Conservation (phyloP, 148 eudicot genomes). For the Rhododendron williamsianum region DNA sequence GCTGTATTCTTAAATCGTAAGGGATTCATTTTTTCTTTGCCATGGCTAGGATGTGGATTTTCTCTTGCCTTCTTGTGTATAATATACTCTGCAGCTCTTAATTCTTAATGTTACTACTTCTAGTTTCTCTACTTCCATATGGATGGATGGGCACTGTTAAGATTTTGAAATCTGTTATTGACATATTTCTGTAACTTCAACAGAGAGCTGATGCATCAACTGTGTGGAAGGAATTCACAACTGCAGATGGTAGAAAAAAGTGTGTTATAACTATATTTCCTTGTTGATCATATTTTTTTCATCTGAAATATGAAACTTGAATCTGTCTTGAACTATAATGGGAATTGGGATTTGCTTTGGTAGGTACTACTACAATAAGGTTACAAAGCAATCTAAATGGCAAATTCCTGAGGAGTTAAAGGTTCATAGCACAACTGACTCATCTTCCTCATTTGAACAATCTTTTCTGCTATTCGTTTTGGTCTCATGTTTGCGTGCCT, state of each 20-base stretch:
- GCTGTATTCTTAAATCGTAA: neutral
- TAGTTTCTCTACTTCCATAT: slow-evolving; percentile 1
- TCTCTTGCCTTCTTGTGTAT: neutral
- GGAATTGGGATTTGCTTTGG: slow-evolving; percentile 5
- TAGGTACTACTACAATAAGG: slow-evolving; percentile 93
- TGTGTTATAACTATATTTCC: slow-evolving; percentile 28
- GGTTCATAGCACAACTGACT: slow-evolving; percentile 32
- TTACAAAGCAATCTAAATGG: slow-evolving; percentile 94
- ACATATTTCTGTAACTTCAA: slow-evolving; percentile 10
- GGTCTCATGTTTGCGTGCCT: slow-evolving; percentile 12
- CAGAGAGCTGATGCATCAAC: neutral
- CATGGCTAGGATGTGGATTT: neutral
- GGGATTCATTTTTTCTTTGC: neutral
- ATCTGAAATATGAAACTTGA: neutral
- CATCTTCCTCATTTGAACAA: neutral
- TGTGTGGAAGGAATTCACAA: slow-evolving; percentile 62
- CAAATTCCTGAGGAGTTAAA: slow-evolving; percentile 88
- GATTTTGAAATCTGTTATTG: slow-evolving; percentile 1
- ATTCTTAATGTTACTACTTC: neutral
- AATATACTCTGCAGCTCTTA: neutral
- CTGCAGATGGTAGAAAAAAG: slow-evolving; percentile 83
- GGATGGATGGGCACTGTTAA: neutral
- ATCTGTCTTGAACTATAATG: neutral
- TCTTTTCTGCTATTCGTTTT: neutral
- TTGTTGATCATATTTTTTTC: neutral